These are phyloP conservation scores for Exophiala mesophila DNA, from an alignment of 2,329 filamentous ascomycete genomes.

Conservation along the genomic window DNA sequence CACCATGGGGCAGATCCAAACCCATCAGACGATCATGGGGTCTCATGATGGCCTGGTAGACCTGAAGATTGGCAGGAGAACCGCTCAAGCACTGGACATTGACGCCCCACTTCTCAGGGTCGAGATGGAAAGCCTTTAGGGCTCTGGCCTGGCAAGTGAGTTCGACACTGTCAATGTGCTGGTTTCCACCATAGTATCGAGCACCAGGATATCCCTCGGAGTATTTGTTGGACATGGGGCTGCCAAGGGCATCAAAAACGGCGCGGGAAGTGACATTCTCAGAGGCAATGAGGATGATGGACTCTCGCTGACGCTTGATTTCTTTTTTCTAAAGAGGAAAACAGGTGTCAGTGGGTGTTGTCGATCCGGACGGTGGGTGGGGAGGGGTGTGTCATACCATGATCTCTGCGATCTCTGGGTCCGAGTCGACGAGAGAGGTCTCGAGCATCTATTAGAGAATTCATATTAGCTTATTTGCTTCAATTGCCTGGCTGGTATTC, in stretches of 20 bases:
- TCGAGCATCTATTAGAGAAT: conserved; percentile 71
- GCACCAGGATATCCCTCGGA: conserved; percentile 97
- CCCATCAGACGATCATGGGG: conserved; percentile 96
- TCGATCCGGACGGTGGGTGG: not conserved
- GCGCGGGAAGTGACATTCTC: conserved; percentile 95
- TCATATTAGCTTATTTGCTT: conserved; percentile 18
- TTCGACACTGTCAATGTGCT: conserved; percentile 90
- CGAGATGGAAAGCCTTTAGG: conserved; percentile 77
- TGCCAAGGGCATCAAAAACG: conserved; percentile 84
- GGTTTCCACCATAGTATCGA: conserved; percentile 93
- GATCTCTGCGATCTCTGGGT: conserved; percentile 91
- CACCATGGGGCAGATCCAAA: conserved; percentile 87
- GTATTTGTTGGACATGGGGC: conserved; percentile 98
- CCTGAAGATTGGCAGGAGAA: conserved; percentile 69
- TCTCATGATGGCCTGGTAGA: conserved; percentile 94
- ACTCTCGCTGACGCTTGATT: conserved; percentile 93
- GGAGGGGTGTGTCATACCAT: conserved; percentile 61
- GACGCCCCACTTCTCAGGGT: conserved; percentile 86
- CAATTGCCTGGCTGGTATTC: no score
- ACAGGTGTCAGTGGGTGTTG: conserved; percentile 1
- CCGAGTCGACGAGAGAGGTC: conserved; percentile 83
- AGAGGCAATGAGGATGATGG: conserved; percentile 94
- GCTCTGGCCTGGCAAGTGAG: conserved; percentile 85
- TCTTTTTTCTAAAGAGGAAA: conserved; percentile 54
- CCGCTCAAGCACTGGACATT: conserved; percentile 89